Evolutionary conservation across 345 rosid genomes (phyloP), one percentile per base, ranked within the genome.

Genomic region (Eucalyptus virginea): DNA sequence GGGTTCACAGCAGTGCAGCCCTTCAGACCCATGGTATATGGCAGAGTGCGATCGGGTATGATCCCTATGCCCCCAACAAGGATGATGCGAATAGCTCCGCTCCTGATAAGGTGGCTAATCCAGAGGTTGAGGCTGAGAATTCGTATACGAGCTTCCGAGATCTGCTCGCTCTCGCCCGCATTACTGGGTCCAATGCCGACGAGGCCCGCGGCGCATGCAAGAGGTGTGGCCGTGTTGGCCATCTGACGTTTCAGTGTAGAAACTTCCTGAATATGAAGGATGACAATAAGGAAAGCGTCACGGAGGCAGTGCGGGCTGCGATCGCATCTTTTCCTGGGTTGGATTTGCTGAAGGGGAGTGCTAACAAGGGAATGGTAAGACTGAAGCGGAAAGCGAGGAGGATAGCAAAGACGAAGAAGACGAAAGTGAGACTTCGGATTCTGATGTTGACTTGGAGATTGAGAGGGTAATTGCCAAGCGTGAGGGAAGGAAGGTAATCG

Each of bases 1-100:
- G 99, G 94, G 99, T 98, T 77, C 99, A 98, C 87, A 97, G 99
- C 93, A 98, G 99, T 88, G 99, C 99, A 12, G 99, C 99, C 88
- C 93, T 98, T 81, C 99, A 98, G 89, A 97, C 99, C 18, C 99
- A 98, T 72, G 99, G 99, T 6, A 97, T 98, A 89, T 98, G 99
- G 99, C 99, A 97, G 93, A 98, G 98, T 88, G 98, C 99, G 21
- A 98, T 97, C 60, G 96, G 98, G 21, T 98, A 98, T 37, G 99
- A 98, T 89, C 99, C 99, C 6, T 98, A 97, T 90, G 99, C 99
- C 6, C 99, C 99, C 45, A 92, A 90, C 89, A 98, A 96, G 92
- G 99, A 97, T 30, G 99, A 97, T 50, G 88, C 96, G 0, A 98
- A 95, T 91, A 90, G 87, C 51, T 88, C 94, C 14, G 86, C 92